Conservation (phyloP, 1,139 yeast species). For the Sugiyamaella grinbergsii region DNA sequence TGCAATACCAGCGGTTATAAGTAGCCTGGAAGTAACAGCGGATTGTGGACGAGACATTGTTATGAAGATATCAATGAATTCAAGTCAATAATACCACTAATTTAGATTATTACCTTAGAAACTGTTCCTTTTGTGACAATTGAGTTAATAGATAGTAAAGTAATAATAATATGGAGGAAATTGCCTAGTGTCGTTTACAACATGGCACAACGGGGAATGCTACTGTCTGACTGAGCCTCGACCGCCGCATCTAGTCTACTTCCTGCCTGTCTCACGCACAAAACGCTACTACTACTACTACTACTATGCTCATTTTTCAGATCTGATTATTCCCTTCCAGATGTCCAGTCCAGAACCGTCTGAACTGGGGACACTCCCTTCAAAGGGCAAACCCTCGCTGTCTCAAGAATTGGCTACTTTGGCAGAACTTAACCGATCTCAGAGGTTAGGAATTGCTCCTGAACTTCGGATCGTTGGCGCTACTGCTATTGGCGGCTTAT, state of each 20-base stretch:
- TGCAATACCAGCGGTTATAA: constrained; percentile 30
- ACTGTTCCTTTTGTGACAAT: too few relatives aligned
- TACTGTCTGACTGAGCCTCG: background rate
- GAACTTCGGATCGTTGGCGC: constrained; percentile 45
- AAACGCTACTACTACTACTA: too few relatives aligned
- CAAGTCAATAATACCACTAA: too few relatives aligned
- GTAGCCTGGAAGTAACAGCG: constrained; percentile 8
- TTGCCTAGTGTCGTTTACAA: too few relatives aligned
- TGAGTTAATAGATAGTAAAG: too few relatives aligned
- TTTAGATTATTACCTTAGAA: too few relatives aligned
- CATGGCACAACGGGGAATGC: background rate
- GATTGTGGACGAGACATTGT: constrained; percentile 4
- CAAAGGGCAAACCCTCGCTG: background rate
- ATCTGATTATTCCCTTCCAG: too few relatives aligned
- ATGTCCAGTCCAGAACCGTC: constrained; percentile 1
- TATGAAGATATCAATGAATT: too few relatives aligned
- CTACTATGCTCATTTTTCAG: too few relatives aligned
- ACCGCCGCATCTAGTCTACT: too few relatives aligned
- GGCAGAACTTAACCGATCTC: constrained; percentile 22
- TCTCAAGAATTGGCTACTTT: constrained; percentile 9
- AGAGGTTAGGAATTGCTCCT: constrained; percentile 48
- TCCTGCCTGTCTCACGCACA: too few relatives aligned
- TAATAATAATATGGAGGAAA: too few relatives aligned
- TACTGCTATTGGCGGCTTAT: constrained; percentile 43
- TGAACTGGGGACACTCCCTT: background rate